A percentile compares a stretch with the other conserved stretches of the same genome.
These are phyloP conservation scores for Dothistroma pini DNA, from an alignment of 2,329 filamentous ascomycete species.

Conservation along the genomic window DNA sequence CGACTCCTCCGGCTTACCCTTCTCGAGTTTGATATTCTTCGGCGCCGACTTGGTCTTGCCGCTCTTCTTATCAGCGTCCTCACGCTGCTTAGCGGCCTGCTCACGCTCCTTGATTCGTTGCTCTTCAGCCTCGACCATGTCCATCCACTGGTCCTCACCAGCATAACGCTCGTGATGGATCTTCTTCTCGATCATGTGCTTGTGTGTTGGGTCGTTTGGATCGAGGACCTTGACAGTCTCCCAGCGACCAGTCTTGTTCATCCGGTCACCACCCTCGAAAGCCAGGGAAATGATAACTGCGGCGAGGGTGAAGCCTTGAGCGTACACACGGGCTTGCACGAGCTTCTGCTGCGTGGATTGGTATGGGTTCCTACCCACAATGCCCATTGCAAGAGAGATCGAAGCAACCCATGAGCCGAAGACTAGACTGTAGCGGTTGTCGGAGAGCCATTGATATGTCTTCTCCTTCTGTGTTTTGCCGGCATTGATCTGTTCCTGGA, in stretches of 20 bases:
- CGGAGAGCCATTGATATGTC: slow-evolving; percentile 67
- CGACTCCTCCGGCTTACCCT: slow-evolving; percentile 24
- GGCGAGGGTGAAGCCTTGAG: slow-evolving; percentile 80
- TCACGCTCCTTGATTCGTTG: slow-evolving; percentile 53
- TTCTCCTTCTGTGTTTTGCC: slow-evolving; percentile 58
- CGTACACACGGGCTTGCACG: slow-evolving; percentile 91
- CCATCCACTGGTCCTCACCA: slow-evolving; percentile 91
- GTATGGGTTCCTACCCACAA: slow-evolving; percentile 75
- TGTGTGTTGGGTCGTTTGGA: slow-evolving; percentile 76
- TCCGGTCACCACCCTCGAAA: slow-evolving; percentile 77
- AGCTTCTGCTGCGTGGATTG: slow-evolving; percentile 77
- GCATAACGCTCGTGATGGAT: slow-evolving; percentile 83
- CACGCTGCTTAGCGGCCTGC: slow-evolving; percentile 18
- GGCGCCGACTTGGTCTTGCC: slow-evolving; percentile 13
- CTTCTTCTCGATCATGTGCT: slow-evolving; percentile 79
- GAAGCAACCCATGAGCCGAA: slow-evolving; percentile 75
- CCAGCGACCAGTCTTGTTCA: slow-evolving; percentile 72
- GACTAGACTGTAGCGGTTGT: slow-evolving; percentile 85
- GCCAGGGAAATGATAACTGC: slow-evolving; percentile 78
- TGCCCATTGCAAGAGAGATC: slow-evolving; percentile 68
- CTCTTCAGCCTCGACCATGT: slow-evolving; percentile 82
- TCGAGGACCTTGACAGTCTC: slow-evolving; percentile 79
- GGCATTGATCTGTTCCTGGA: slow-evolving; percentile 51
- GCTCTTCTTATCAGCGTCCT: slow-evolving; percentile 18
- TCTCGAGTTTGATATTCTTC: slow-evolving; percentile 11